phyloP scores from a whole-genome alignment of 2,329 filamentous ascomycete genomes.

The Fusarium tupiense region DNA sequence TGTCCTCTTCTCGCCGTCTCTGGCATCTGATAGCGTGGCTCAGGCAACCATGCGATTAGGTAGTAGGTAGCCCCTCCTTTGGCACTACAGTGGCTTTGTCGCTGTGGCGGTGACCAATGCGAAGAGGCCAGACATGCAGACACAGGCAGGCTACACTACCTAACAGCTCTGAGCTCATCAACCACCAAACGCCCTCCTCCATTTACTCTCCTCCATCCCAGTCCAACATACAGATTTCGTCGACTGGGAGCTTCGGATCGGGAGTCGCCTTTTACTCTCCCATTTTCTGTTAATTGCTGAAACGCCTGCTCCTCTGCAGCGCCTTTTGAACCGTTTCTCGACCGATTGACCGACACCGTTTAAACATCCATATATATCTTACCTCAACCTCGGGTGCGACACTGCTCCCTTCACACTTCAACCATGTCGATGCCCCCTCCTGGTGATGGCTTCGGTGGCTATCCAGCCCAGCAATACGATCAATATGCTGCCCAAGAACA shows the following conservation, averaged over 20 bases:
- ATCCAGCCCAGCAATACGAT: slow-evolving; percentile 52
- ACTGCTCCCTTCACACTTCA: slow-evolving; percentile 42
- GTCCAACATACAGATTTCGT: slow-evolving; percentile 30
- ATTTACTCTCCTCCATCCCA: slow-evolving; percentile 33
- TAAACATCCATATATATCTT: slow-evolving; percentile 6
- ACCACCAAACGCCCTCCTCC: slow-evolving; percentile 27
- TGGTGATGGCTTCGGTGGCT: slow-evolving; percentile 58
- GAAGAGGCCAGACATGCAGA: slow-evolving; percentile 43
- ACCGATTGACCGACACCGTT: slow-evolving; percentile 29
- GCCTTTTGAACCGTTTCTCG: slow-evolving; percentile 2
- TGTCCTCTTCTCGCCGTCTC: slow-evolving; percentile 22
- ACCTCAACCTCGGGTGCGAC: slow-evolving; percentile 38
- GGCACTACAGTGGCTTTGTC: slow-evolving; percentile 25
- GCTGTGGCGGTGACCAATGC: slow-evolving; percentile 43
- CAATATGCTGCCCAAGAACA: slow-evolving; percentile 56
- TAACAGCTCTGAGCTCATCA: slow-evolving; percentile 43
- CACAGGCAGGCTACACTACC: slow-evolving; percentile 12
- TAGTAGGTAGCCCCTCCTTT: slow-evolving; percentile 35
- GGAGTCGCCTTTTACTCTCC: slow-evolving; percentile 23
- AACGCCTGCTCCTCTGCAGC: slow-evolving; percentile 21
- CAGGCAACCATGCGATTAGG: slow-evolving; percentile 21
- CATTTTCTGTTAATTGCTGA: not conserved
- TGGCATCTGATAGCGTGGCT: slow-evolving; percentile 37
- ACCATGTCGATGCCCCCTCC: slow-evolving; percentile 67
- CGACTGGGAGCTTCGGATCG: slow-evolving; percentile 38